phyloP scores from a whole-genome alignment of 2,329 filamentous ascomycete species.

The Sporothrix humicola region DNA sequence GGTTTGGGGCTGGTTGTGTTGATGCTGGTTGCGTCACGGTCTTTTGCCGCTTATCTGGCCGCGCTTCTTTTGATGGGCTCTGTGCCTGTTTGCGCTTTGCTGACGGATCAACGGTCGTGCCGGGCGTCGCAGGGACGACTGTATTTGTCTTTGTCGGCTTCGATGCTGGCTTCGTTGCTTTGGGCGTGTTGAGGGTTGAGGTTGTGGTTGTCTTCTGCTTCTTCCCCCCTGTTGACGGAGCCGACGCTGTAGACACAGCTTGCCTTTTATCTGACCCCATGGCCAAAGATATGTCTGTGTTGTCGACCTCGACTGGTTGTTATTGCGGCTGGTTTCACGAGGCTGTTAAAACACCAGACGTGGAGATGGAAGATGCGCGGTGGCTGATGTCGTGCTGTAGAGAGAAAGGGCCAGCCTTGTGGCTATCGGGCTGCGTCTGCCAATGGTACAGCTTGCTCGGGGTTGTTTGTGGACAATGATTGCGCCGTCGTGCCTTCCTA shows the following conservation, averaged over 20 bases:
- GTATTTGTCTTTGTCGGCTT: background rate
- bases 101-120: background rate
- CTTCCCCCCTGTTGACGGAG: constrained; percentile 19
- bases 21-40: constrained; percentile 38
- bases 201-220: constrained; percentile 30
- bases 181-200: background rate
- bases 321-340: too few relatives aligned
- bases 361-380: too few relatives aligned
- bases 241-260: background rate
- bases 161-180: background rate
- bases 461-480: background rate
- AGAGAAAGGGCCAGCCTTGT: background rate
- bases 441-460: too few relatives aligned
- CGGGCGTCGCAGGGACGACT: constrained; percentile 33
- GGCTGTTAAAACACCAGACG: too few relatives aligned
- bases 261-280: constrained; percentile 26
- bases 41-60: constrained; percentile 41
- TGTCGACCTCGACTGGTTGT: background rate
- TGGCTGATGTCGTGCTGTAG: background rate
- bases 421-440: background rate
- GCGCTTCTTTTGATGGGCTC: constrained; percentile 12
- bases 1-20: constrained; percentile 38
- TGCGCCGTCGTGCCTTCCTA: constrained; percentile 2
- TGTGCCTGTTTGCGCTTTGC: background rate
- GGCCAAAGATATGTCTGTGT: background rate